These are phyloP conservation scores for Monosporozyma unispora DNA, from an alignment of 805 yeast genomes.

Conservation along the genomic window DNA sequence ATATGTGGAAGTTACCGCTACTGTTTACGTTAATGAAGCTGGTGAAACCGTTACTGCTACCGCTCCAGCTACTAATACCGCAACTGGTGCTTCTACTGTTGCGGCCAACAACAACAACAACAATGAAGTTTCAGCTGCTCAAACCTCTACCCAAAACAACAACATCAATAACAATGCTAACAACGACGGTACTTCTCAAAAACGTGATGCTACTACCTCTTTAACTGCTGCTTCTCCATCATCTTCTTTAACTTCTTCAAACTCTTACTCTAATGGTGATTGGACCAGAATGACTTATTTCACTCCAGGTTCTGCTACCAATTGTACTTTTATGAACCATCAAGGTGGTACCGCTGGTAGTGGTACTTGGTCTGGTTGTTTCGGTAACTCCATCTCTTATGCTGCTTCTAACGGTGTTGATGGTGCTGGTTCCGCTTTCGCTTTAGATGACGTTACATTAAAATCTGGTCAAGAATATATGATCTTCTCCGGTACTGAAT, in stretches of 20 bases:
- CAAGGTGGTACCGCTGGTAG: conserved; percentile 78
- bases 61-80: conserved; percentile 46
- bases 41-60: conserved; percentile 33
- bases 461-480: conserved; percentile 70
- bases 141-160: conserved; percentile 9
- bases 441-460: conserved; percentile 59
- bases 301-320: conserved; percentile 60
- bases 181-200: conserved; percentile 4
- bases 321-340: conserved; percentile 77
- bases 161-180: background rate
- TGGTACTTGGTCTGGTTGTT: conserved; percentile 77
- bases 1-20: conserved; percentile 65
- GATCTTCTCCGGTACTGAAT: conserved; percentile 66
- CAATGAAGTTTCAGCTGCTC: conserved; percentile 8
- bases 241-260: conserved; percentile 23
- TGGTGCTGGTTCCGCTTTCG: conserved; percentile 60
- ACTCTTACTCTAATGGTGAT: conserved; percentile 37
- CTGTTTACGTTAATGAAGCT: conserved; percentile 55
- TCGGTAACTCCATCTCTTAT: conserved; percentile 89
- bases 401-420: conserved; percentile 69
- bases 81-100: conserved; percentile 9
- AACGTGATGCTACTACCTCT: conserved; percentile 17
- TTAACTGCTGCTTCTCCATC: conserved; percentile 26
- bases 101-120: conserved; percentile 14
- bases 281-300: conserved; percentile 77